Percentiles rank a stretch among this genome's conserved stretches.
phyloP scores from a whole-genome alignment of 116 monocot genomes.

The Posidonia oceanica region DNA sequence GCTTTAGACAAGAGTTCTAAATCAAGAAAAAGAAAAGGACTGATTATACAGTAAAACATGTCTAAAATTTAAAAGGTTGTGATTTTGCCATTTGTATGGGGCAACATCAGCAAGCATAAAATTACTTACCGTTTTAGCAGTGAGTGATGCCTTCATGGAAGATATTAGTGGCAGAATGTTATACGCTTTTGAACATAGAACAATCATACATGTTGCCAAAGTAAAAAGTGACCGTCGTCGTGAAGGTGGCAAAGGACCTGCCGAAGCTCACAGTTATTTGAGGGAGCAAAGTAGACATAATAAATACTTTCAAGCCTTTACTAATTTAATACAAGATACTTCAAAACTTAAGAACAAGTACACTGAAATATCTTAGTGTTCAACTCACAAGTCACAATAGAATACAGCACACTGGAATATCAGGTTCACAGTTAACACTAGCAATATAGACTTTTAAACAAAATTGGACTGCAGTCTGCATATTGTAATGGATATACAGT shows the following conservation, averaged over 20 bases:
- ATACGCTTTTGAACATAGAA: conserved; percentile 75
- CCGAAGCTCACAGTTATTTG: conserved; percentile 3
- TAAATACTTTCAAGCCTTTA: neutral
- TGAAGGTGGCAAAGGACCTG: conserved; percentile 62
- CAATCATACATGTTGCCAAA: conserved; percentile 73
- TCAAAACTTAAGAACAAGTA: no score
- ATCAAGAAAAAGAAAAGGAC: no score
- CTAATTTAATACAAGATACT: neutral
- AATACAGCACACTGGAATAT: no score
- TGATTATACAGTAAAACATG: neutral
- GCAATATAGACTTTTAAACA: no score
- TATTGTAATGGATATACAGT: no score
- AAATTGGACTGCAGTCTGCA: no score
- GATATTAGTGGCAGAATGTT: conserved; percentile 51
- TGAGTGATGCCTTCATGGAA: conserved; percentile 41
- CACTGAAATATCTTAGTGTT: no score
- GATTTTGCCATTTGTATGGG: neutral
- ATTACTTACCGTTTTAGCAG: conserved; percentile 37
- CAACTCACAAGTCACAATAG: no score
- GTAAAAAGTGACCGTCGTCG: conserved; percentile 77
- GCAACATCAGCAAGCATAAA: neutral
- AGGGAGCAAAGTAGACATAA: neutral
- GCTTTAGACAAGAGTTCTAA: no score
- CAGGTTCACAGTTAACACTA: no score
- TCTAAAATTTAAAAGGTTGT: neutral